Conservation (phyloP, 2,329 filamentous ascomycete species). For the Tolypocladium cylindrosporum region DNA sequence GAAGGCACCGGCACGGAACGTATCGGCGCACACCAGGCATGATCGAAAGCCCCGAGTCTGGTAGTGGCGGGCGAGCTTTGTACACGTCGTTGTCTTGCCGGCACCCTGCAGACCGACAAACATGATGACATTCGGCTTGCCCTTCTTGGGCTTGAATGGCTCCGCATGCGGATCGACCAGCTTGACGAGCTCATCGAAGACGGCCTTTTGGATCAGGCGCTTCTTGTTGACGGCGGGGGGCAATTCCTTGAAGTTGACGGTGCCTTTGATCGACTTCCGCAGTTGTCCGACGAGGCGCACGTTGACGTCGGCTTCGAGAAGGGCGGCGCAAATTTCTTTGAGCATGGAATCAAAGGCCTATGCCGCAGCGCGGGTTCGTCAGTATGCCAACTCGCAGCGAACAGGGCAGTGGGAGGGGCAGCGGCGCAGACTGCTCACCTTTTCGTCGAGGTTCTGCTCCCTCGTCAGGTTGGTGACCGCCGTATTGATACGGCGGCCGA, state of each 20-base stretch:
- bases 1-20: constrained; percentile 95
- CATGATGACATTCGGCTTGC: constrained; percentile 96
- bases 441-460: constrained; percentile 90
- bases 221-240: constrained; percentile 95
- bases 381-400: neutral
- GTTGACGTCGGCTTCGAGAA: constrained; percentile 95
- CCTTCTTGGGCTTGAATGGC: constrained; percentile 94
- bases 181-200: constrained; percentile 93
- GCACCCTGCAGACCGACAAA: constrained; percentile 97
- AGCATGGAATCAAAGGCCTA: constrained; percentile 96
- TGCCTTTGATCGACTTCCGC: constrained; percentile 81
- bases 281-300: constrained; percentile 85
- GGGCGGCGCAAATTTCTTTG: constrained; percentile 93
- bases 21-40: constrained; percentile 93
- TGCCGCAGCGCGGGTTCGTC: neutral
- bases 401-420: neutral
- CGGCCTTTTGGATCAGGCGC: constrained; percentile 91
- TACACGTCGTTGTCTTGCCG: constrained; percentile 97
- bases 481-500: constrained; percentile 95
- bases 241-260: constrained; percentile 92
- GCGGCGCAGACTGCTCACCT: constrained; percentile 43
- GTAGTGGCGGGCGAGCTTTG: constrained; percentile 91
- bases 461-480: constrained; percentile 89
- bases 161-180: constrained; percentile 93
- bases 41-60: constrained; percentile 86